phyloP scores from a whole-genome alignment of 257 asterid genomes.

The Ajuga chamaepitys region DNA sequence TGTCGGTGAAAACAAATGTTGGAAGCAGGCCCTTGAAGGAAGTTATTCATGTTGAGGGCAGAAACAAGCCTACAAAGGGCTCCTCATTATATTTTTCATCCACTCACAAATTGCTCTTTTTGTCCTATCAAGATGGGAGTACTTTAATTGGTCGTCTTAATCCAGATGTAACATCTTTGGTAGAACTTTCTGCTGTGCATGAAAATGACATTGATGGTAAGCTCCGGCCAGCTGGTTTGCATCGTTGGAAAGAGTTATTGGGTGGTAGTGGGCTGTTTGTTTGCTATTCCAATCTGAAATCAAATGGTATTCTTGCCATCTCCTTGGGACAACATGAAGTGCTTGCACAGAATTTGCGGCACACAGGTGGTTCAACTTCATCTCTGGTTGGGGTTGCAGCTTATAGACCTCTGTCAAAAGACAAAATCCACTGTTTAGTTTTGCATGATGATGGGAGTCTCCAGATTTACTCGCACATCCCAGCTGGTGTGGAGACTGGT shows the following conservation, averaged over 20 bases:
- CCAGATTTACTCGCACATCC: slow-evolving; percentile 84
- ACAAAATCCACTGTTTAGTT: slow-evolving; percentile 88
- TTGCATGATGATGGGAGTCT: slow-evolving; percentile 99
- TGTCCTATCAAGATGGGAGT: slow-evolving; percentile 92
- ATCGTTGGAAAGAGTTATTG: slow-evolving; percentile 83
- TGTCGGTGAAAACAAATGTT: slow-evolving; percentile 69
- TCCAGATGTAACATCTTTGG: slow-evolving; percentile 65
- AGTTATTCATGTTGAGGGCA: slow-evolving; percentile 61
- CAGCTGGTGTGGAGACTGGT: slow-evolving; percentile 61
- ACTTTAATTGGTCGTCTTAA: slow-evolving; percentile 77
- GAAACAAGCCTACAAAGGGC: slow-evolving; percentile 53
- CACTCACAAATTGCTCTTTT: slow-evolving; percentile 75
- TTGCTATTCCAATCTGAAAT: slow-evolving; percentile 79
- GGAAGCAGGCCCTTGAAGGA: slow-evolving; percentile 87
- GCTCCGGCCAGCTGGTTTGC: slow-evolving; percentile 84
- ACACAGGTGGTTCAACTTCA: slow-evolving; percentile 75
- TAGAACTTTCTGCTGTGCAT: slow-evolving; percentile 61
- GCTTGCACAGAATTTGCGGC: slow-evolving; percentile 75
- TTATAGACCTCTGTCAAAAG: slow-evolving; percentile 93
- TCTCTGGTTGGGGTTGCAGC: slow-evolving; percentile 94
- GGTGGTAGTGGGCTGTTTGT: slow-evolving; percentile 73
- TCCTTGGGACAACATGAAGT: slow-evolving; percentile 80
- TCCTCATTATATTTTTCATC: slow-evolving; percentile 69
- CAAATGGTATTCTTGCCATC: slow-evolving; percentile 65
- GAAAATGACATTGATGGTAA: slow-evolving; percentile 76